Base-by-base conservation (phyloP, 208 protist species). In the Herpetomonas samuelpessoai region DNA sequence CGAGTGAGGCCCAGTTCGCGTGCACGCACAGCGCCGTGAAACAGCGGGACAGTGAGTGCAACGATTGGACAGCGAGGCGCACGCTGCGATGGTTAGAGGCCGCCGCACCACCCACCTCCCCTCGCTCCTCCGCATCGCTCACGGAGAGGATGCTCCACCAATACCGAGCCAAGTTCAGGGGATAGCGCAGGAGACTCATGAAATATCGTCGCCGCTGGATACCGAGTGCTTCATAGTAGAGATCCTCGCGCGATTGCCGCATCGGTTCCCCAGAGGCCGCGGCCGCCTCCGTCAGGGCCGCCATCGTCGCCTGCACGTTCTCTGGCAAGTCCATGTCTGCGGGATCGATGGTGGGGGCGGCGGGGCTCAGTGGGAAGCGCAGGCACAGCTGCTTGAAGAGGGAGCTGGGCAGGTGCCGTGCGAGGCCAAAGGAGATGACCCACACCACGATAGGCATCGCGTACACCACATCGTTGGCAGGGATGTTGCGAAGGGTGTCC, bases 21-120 rank as follows among this genome's bases (percentile, higher is more conserved):
- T 68, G 62, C 24, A 61, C 27, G 48, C 46, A 61, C 9, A 59
- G 45, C 10, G 62, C 44, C 2, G 53, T 68, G 22, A 68, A 53
- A 31, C 58, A 56, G 29, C 39, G 44, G 3, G 44, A 19, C 2
- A 64, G 21, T 12, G n/a, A 21, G 2, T 30, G 31, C 45, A 35
- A n/a, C 47, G n/a, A n/a, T n/a, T n/a, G n/a, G n/a, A n/a, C n/a
- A n/a, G n/a, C n/a, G n/a, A n/a, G n/a, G n/a, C n/a, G n/a, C n/a
- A n/a, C n/a, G n/a, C n/a, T n/a, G n/a, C n/a, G n/a, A n/a, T n/a
- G n/a, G n/a, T n/a, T n/a, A n/a, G n/a, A n/a, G n/a, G n/a, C n/a
- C n/a, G n/a, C n/a, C n/a, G n/a, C n/a, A n/a, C n/a, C n/a, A n/a
- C n/a, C n/a, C n/a, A n/a, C n/a, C n/a, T n/a, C n/a, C n/a, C n/a